Base-by-base conservation (phyloP, 2,329 filamentous ascomycete genomes). In the Verticillium nubilum region DNA sequence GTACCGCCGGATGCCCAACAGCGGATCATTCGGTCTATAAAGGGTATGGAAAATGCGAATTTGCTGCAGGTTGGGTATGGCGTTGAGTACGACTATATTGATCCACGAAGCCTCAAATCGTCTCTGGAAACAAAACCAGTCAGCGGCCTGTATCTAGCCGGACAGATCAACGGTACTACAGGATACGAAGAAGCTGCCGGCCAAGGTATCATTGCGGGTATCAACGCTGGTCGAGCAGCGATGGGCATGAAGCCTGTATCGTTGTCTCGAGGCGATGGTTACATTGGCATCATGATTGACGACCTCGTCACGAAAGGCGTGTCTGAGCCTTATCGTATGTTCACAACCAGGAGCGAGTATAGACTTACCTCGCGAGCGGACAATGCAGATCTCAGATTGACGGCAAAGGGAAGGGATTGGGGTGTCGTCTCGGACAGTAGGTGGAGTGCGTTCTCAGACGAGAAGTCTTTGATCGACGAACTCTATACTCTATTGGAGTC, bases 281-380 rank as follows among this genome's bases (percentile, higher is more conserved):
- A 97, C 73, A 98, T 99, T 69, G 95, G 95, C 65, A 90, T 99
- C 76, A 97, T 99, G 92, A 93, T 99, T 68, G 95, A 99, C 74
- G 95, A 99, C 72, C 85, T 99, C 37, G 88, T 96, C 69, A 98
- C 94, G 25, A 98, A 97, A 75, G 95, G 95, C 54, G 95, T 99
- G 29, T 93, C 90, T 2, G 95, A 99, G 71, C 95, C 95, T 1
- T 99, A 99, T 75, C 87, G 95, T 65, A 98, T 99, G 93, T 99
- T 99, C 78, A 99, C 95, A 2, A 90, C 91, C 5, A 87, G 95
- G 64, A 96, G 90, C 76, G 95, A 99, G 76, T 99, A 96, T 74
- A 90, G 95, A 63, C 93, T 99, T 83, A 91, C 89, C 52, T 86
- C 92, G 2, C 89, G 95, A 63, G 89, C 95, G 53, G 95, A 99